Percentiles rank a stretch among this genome's conserved stretches.
Conservation (phyloP, 2,329 filamentous ascomycete species). For the Ophiostoma sp. region DNA sequence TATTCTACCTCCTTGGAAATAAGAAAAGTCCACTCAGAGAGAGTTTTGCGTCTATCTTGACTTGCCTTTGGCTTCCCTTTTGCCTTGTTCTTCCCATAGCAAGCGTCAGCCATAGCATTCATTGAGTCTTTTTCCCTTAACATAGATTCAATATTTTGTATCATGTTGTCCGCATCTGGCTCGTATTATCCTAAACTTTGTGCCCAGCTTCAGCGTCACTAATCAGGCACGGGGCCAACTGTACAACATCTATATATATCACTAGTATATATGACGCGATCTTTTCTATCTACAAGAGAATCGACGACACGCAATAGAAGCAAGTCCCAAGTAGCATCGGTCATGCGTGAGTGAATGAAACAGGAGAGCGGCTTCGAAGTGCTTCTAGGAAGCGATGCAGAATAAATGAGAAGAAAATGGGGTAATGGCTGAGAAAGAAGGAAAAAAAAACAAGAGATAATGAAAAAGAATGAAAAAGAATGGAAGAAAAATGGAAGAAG, state of each 20-base stretch:
- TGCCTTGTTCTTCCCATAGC: not conserved
- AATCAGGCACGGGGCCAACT: no score
- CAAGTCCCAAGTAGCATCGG: not conserved
- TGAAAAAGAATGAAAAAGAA: not conserved
- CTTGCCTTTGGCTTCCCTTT: not conserved
- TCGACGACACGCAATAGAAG: not conserved
- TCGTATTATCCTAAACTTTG: no score
- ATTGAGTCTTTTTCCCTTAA: not conserved
- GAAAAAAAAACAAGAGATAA: not conserved
- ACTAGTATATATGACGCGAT: not conserved
- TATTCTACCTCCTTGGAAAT: not conserved
- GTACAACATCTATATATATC: no score
- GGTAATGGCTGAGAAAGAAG: not conserved
- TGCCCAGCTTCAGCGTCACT: no score
- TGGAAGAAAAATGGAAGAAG: not conserved
- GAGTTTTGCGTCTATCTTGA: not conserved
- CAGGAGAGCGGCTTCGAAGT: not conserved
- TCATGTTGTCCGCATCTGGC: no score
- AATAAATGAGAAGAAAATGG: not conserved
- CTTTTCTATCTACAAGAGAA: not conserved
- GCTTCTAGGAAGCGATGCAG: not conserved
- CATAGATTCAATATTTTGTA: not conserved
- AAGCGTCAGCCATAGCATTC: not conserved
- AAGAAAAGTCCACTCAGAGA: not conserved
- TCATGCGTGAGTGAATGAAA: not conserved